These are phyloP conservation scores for Cymbopogon flexuosus DNA, from an alignment of 202 grass and related monocot species.

Conservation along the genomic window DNA sequence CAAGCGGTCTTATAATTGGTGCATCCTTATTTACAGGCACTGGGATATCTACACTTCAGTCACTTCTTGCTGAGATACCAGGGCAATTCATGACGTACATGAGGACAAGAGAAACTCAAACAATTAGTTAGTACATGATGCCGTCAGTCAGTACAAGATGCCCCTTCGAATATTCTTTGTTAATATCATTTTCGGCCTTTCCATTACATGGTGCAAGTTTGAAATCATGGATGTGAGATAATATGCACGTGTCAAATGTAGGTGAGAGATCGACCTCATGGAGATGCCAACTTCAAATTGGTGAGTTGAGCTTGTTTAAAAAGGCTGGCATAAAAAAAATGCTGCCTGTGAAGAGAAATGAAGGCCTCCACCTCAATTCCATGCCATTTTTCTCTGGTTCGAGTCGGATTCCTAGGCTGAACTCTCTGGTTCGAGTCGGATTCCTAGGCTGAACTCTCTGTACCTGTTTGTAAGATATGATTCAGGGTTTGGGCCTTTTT, in stretches of 20 bases:
- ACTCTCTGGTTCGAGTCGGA: neutral
- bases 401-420: neutral
- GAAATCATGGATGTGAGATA: neutral
- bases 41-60: conserved; percentile 67
- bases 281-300: conserved; percentile 15
- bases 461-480: conserved; percentile 23
- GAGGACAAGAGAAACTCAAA: conserved; percentile 74
- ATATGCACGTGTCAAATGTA: neutral
- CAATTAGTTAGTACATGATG: conserved; percentile 37
- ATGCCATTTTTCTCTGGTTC: conserved; percentile 8
- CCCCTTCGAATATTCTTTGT: conserved; percentile 10
- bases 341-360: neutral
- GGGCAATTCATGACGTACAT: conserved; percentile 96
- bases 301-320: neutral
- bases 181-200: conserved; percentile 29
- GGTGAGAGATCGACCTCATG: conserved; percentile 17
- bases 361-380: neutral
- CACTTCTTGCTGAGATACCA: conserved; percentile 95
- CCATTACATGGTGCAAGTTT: conserved; percentile 13
- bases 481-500: conserved; percentile 23
- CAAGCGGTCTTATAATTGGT: conserved; percentile 8
- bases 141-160: neutral
- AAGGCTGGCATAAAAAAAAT: neutral
- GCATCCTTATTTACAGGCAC: conserved; percentile 44
- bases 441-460: neutral